phyloP scores from a whole-genome alignment of 1,139 yeast species.

The Yamadazyma sp. region DNA sequence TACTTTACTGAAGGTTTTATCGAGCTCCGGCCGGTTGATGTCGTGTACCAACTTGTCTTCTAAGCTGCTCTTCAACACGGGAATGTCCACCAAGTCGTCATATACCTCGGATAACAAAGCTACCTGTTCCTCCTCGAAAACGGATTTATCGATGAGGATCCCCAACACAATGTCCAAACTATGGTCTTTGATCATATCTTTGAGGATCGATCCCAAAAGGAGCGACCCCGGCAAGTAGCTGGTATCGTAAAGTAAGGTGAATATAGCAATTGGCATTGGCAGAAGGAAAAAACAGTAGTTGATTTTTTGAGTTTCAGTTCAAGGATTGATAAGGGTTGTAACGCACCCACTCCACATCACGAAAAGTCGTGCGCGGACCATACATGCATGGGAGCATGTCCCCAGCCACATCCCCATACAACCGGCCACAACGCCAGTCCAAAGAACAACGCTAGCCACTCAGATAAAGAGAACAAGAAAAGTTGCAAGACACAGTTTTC shows the following conservation, averaged over 20 bases:
- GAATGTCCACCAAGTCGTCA: slow-evolving; percentile 33
- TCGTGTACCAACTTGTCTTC: slow-evolving; percentile 27
- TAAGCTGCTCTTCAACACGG: slow-evolving; percentile 23
- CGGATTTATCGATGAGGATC: slow-evolving; percentile 34
- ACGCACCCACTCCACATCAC: neutral
- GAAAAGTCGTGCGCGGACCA: no score
- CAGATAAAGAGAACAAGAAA: no score
- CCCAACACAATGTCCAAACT: slow-evolving; percentile 24
- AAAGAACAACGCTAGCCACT: no score
- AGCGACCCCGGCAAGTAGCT: slow-evolving; percentile 77
- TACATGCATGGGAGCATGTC: no score
- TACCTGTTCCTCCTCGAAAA: slow-evolving; percentile 30
- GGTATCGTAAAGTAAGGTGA: slow-evolving; percentile 64
- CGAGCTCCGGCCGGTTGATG: slow-evolving; percentile 73
- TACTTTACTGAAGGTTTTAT: slow-evolving; percentile 69
- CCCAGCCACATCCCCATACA: no score
- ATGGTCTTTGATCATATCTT: slow-evolving; percentile 13
- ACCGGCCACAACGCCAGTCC: no score
- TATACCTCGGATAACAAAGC: slow-evolving; percentile 26
- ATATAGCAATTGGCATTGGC: slow-evolving; percentile 43
- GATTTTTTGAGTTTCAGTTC: neutral
- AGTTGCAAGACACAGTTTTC: no score
- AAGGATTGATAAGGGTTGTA: slow-evolving; percentile 1
- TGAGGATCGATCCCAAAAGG: slow-evolving; percentile 51
- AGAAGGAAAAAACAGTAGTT: slow-evolving; percentile 11